phyloP scores from a whole-genome alignment of 169 alveolate genomes.

The Plasmodium ovale region DNA sequence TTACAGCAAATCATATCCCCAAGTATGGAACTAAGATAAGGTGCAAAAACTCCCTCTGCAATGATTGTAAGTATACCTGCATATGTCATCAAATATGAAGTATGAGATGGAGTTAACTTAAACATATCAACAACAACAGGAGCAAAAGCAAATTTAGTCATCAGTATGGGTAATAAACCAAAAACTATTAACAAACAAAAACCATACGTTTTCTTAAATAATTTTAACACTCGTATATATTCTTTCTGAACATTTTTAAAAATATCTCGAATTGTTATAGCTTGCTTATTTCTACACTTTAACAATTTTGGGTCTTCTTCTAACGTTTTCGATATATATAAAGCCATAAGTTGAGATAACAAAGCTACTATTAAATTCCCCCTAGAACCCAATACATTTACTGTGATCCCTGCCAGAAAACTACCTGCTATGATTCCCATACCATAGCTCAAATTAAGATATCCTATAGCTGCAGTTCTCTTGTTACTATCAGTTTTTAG shows the following conservation, averaged over 20 bases:
- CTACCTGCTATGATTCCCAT: slow-evolving; percentile 52
- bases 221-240: slow-evolving; percentile 27
- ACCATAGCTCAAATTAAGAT: slow-evolving; percentile 58
- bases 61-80: slow-evolving; percentile 58
- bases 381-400: slow-evolving; percentile 38
- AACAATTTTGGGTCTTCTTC: slow-evolving; percentile 52
- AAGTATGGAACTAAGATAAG: slow-evolving; percentile 37
- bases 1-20: slow-evolving; percentile 69
- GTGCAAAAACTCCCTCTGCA: slow-evolving; percentile 64
- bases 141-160: slow-evolving; percentile 70
- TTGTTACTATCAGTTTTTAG: slow-evolving; percentile 46
- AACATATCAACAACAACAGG: slow-evolving; percentile 71
- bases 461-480: slow-evolving; percentile 58
- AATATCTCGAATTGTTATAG: slow-evolving; percentile 24
- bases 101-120: slow-evolving; percentile 64
- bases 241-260: slow-evolving; percentile 28
- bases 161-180: slow-evolving; percentile 58
- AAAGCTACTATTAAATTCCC: slow-evolving; percentile 61
- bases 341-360: slow-evolving; percentile 34
- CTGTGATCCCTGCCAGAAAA: slow-evolving; percentile 44
- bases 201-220: slow-evolving; percentile 57
- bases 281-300: not conserved
- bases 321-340: slow-evolving; percentile 33
- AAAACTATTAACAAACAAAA: slow-evolving; percentile 57
- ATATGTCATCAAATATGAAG: slow-evolving; percentile 67